phyloP scores from a whole-genome alignment of 352 stramenopile genomes.

The Pelagophyceae sp. region DNA sequence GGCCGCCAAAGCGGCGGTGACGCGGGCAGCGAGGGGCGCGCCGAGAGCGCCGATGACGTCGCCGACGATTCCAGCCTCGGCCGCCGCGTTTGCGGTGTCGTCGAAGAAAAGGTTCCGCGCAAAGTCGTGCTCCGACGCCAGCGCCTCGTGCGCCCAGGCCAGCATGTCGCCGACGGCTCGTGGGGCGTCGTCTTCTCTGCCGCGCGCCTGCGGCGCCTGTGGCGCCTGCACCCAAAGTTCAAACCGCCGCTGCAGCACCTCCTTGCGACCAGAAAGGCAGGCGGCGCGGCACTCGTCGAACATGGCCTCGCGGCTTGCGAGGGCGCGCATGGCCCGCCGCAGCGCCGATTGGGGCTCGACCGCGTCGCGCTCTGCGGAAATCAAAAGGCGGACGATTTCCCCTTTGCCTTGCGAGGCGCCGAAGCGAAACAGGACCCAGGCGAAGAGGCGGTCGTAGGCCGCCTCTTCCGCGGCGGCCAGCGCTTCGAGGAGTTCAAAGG shows the following conservation, averaged over 20 bases:
- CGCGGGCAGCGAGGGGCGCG: background rate
- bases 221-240: background rate
- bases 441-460: background rate
- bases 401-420: background rate
- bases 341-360: background rate
- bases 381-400: too few species aligned
- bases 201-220: too few species aligned
- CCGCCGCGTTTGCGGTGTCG: background rate
- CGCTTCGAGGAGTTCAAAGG: background rate
- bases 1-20: background rate
- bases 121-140: background rate
- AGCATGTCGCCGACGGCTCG: background rate
- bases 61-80: background rate
- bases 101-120: background rate
- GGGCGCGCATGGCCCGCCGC: background rate
- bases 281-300: background rate
- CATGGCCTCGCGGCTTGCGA: background rate
- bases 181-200: too few species aligned
- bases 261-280: background rate
- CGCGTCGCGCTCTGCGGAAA: background rate
- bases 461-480: background rate
- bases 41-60: background rate
- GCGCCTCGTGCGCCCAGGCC: conserved; percentile 7
- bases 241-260: background rate
- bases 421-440: background rate